Evolutionary conservation across 176 grass and related monocot species (phyloP), one percentile per base, ranked within the genome.

Genomic region (Avena atlantica): DNA sequence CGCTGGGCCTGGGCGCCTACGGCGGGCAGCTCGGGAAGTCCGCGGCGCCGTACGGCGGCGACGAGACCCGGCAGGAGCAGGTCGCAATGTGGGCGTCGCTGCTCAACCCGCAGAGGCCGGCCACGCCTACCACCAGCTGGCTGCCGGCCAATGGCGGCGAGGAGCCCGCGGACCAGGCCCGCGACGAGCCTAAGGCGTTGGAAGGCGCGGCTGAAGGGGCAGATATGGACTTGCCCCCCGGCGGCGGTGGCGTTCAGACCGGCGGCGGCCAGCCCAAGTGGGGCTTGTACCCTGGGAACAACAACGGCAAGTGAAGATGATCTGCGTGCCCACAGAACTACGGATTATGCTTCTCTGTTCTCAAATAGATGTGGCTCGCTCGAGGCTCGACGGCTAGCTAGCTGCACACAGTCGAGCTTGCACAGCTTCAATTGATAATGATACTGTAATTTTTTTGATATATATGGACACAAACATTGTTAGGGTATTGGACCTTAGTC

Each of bases 51-150:
- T 16, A 25, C 69, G 58, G 1, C 59, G 58, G 1, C 36, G 78
- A 55, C 36, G 12, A 4, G 36, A 65, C 59, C 10, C 76, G 81
- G 59, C 85, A 85, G 69, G 89, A 91, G 89, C 81, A 88, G 85
- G 78, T 76, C 76, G 85, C 74, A 11, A 84, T 91, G 89, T 91
- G 89, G 89, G 89, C 89, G 16, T 88, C 85, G 76, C 89, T 91
- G 85, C 85, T 91, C 50, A 85, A 88, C 27, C 85, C 89, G 59
- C 29, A 73, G 27, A 57, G 21, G 34, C 21, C 66, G 16, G 15
- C 75, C 74, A 36, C 24, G 50, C 74, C 74, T 58, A 12, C 67
- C 8, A 12, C 67, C 8, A 76, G 20, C 14, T 81, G 83, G 88
- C 19, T 90, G 34, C 47, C 47, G 34, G 85, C 56, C 10, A 49